phyloP scores from a whole-genome alignment of 306 rosid genomes.

The Vicia faba region DNA sequence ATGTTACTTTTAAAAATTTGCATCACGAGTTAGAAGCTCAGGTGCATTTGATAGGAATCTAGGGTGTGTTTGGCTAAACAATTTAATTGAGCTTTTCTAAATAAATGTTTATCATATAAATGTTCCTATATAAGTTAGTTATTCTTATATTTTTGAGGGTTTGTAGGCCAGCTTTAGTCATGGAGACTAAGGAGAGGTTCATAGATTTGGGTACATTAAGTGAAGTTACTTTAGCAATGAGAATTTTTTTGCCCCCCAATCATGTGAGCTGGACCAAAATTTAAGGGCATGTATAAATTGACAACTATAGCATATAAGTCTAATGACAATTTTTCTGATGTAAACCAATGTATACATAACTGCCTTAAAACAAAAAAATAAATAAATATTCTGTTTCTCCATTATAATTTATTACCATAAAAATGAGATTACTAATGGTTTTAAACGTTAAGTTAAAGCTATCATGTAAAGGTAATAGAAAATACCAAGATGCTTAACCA shows the following conservation, averaged over 20 bases:
- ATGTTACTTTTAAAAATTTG: conserved; percentile 10
- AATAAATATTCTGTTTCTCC: neutral
- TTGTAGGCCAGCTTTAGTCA: too few relatives aligned
- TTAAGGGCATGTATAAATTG: too few relatives aligned
- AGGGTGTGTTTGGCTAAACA: neutral
- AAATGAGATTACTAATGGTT: neutral
- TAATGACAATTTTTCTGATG: too few relatives aligned
- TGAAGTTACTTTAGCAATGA: too few relatives aligned
- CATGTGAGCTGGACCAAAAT: too few relatives aligned
- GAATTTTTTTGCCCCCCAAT: too few relatives aligned
- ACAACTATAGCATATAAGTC: too few relatives aligned
- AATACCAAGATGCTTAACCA: conserved; percentile 20
- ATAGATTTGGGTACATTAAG: too few relatives aligned
- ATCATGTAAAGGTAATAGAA: conserved; percentile 18
- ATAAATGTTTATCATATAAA: neutral
- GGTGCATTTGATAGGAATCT: conserved; percentile 1
- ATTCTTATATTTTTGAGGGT: neutral
- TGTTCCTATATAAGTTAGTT: neutral
- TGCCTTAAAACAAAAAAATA: neutral
- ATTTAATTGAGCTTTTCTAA: neutral
- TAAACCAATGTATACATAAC: neutral
- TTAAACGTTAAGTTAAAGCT: neutral
- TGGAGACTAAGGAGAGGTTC: too few relatives aligned
- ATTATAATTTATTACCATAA: neutral
- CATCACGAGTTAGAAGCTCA: conserved; percentile 14